A percentile compares a stretch with the other conserved stretches of the same genome.
Evolutionary conservation across 495 filamentous ascomycete species (phyloP).

Genomic region (Penicillium manginii): DNA sequence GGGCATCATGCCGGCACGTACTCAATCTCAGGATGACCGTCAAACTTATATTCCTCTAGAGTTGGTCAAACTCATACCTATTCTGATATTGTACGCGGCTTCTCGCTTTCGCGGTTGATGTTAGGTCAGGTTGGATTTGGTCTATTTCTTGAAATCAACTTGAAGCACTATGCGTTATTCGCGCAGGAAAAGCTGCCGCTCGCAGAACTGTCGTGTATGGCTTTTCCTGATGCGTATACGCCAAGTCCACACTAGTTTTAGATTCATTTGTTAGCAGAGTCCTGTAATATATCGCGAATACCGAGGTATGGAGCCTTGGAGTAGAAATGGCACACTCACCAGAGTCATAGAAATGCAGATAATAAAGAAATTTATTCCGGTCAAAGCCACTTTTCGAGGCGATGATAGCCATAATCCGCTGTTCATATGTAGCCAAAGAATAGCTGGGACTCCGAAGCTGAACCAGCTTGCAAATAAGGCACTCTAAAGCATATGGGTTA

Average conservation of each 20-base stretch:
- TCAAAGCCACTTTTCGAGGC: not conserved
- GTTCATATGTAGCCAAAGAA: slow-evolving; percentile 3
- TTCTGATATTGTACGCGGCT: no score
- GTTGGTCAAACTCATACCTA: no score
- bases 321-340: not conserved
- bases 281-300: no score
- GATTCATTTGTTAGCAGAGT: not conserved
- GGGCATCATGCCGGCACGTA: no score
- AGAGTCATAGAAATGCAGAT: not conserved
- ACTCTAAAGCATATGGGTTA: slow-evolving; percentile 17
- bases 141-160: not conserved
- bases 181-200: not conserved
- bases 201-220: not conserved
- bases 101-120: no score
- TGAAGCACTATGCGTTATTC: not conserved
- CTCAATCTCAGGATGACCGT: no score
- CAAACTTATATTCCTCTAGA: no score
- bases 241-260: not conserved
- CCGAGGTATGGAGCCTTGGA: not conserved
- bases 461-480: slow-evolving; percentile 47
- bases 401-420: not conserved
- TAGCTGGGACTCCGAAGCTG: slow-evolving; percentile 34
- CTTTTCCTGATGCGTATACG: not conserved
- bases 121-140: no score
- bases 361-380: not conserved